A percentile compares a stretch with the other conserved stretches of the same genome.
Evolutionary conservation across 257 asterid species (phyloP).

Genomic region (Cordia subcordata): DNA sequence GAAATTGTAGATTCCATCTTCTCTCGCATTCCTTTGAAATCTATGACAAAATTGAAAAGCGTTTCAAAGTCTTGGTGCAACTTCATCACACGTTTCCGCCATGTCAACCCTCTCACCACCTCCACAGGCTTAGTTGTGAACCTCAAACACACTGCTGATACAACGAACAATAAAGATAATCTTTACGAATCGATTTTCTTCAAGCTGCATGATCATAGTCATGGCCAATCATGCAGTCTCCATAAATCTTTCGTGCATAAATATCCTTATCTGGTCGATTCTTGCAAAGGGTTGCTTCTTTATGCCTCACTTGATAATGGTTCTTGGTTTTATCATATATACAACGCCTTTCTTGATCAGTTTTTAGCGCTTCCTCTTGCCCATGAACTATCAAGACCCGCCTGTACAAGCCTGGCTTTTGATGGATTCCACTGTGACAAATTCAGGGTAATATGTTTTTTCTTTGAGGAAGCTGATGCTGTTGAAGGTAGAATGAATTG

Average conservation of each 20-base stretch:
- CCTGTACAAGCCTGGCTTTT: conserved; percentile 15
- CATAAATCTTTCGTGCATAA: neutral
- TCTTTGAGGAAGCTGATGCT: conserved; percentile 16
- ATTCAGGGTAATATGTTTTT: conserved; percentile 8
- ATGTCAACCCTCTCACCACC: conserved; percentile 13
- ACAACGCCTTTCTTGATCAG: conserved; percentile 3
- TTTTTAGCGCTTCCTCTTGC: conserved; percentile 5
- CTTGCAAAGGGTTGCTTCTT: conserved; percentile 21
- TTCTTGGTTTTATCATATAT: conserved; percentile 11
- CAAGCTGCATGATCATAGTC: neutral
- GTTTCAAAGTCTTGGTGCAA: conserved; percentile 19
- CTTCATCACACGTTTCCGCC: conserved; percentile 15
- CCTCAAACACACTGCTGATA: neutral
- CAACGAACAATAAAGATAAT: neutral
- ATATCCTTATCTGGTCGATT: conserved; percentile 6
- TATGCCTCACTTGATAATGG: conserved; percentile 1
- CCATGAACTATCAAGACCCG: conserved; percentile 7
- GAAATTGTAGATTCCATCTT: conserved; percentile 12
- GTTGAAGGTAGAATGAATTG: conserved; percentile 3
- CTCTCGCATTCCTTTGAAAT: conserved; percentile 17
- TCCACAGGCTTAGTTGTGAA: conserved; percentile 7
- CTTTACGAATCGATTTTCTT: conserved; percentile 10
- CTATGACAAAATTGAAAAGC: conserved; percentile 9
- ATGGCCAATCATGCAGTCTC: neutral
- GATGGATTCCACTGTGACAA: neutral